Evolutionary conservation across 495 filamentous ascomycete genomes (phyloP), one percentile per base, ranked within the genome.

Genomic region (Neurospora pannonica): DNA sequence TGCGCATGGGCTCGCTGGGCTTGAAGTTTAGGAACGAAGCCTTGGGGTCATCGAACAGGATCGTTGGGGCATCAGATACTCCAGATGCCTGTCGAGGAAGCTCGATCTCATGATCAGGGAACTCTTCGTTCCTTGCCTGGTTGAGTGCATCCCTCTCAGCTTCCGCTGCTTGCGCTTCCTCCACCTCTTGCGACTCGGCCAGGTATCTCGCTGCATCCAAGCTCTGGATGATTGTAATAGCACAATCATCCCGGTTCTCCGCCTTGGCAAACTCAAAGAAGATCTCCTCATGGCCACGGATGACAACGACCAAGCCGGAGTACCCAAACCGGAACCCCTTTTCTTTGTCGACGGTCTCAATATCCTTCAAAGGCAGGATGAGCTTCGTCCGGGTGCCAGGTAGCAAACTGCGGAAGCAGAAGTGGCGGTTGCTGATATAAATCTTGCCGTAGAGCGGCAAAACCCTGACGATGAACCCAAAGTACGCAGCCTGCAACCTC

Each of bases 21-120:
- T 97, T 97, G 84, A 98, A 99, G 74, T 97, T 95, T 76, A 99
- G 87, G 74, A 98, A 94, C 0, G 96, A 98, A 24, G 93, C 93
- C 75, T 89, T 90, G 24, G 94, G 92, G 78, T 98, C 96, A 79
- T 99, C 96, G 78, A 98, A 98, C 11, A 94, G 82, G 72, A 98
- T 93, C 3, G 93, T 90, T 5, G 90, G 88, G 9, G 87, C 86
- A 40, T 92, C 89, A 28, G 79, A 79, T 54, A 89, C 82, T 42
- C 85, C 79, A 6, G 85, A 81, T 9, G 86, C 81, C 38, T 86
- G 87, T 43, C 86, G 86, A 15, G 88, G 88, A 38, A 91, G 75
- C 54, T 85, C 87, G 9, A 89, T 76, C 37, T 91, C 89, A 72
- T 92, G 86, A 28, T 87, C 87, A 7, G 82, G 85, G 19, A 87